Evolutionary conservation across 345 rosid species (phyloP).

Genomic region (Carallia pectinifolia): DNA sequence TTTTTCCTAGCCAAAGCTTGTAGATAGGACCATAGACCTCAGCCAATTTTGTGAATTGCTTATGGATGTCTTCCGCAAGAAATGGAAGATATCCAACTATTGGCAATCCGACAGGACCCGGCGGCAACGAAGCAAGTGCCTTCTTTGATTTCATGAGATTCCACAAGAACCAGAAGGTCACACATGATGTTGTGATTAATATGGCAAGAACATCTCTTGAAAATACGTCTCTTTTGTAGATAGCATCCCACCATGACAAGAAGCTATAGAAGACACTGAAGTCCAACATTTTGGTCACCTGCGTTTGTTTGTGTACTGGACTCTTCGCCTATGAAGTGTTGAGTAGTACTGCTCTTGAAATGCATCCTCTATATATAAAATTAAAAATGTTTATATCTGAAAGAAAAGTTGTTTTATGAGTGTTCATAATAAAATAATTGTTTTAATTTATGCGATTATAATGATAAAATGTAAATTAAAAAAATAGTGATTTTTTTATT

Average conservation of each 20-base stretch:
- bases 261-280: neutral
- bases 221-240: too few species aligned
- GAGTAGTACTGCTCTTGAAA: too few species aligned
- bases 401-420: too few species aligned
- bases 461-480: too few species aligned
- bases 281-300: neutral
- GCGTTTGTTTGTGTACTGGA: too few species aligned
- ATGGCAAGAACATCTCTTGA: neutral
- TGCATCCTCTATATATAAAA: too few species aligned
- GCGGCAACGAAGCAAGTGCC: constrained; percentile 9
- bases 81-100: constrained; percentile 46
- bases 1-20: constrained; percentile 38
- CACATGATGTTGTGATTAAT: neutral
- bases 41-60: constrained; percentile 28
- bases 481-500: too few species aligned
- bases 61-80: constrained; percentile 30
- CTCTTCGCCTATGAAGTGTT: too few species aligned
- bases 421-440: too few species aligned
- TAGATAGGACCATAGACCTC: constrained; percentile 35
- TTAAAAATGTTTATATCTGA: too few species aligned
- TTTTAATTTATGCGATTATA: too few species aligned
- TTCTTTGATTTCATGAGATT: neutral
- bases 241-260: too few species aligned
- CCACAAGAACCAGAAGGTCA: constrained; percentile 1
- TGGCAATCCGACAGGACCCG: constrained; percentile 44